A percentile compares a stretch with the other conserved stretches of the same genome.
phyloP scores from a whole-genome alignment of 257 asterid genomes.

The Pogostemon cablin region DNA sequence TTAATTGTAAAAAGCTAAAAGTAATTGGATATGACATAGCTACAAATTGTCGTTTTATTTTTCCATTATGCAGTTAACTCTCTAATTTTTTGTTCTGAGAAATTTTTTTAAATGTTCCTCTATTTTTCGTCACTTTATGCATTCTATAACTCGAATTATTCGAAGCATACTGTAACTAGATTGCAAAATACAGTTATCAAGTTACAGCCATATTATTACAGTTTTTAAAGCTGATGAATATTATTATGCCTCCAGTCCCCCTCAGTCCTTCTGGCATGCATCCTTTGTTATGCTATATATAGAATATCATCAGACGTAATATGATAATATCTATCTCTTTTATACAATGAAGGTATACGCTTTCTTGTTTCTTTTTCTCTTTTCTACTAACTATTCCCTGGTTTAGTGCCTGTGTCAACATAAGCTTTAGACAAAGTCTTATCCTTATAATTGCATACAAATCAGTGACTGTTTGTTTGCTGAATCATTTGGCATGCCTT shows the following conservation, averaged over 20 bases:
- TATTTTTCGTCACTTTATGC: background rate
- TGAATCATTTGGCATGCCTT: conserved; percentile 22
- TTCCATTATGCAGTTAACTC: background rate
- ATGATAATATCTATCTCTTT: background rate
- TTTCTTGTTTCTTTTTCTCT: background rate
- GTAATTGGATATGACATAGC: no score
- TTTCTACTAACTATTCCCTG: background rate
- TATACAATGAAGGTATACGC: background rate
- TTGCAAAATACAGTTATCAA: background rate
- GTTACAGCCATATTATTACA: background rate
- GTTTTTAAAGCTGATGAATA: background rate
- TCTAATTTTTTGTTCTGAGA: background rate
- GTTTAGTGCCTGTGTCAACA: background rate
- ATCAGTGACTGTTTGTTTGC: conserved; percentile 15
- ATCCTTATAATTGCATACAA: background rate
- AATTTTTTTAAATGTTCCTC: background rate
- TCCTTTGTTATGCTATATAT: background rate
- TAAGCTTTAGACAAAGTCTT: background rate
- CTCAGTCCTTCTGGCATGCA: background rate
- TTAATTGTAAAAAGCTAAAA: background rate
- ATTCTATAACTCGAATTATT: background rate
- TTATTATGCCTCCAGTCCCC: background rate
- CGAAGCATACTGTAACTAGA: background rate
- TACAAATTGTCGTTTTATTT: background rate
- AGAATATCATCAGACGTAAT: background rate